Evolutionary conservation across 768 basidiomycete species (phyloP), one percentile per base, ranked within the genome.

Genomic region (Mycena pura): DNA sequence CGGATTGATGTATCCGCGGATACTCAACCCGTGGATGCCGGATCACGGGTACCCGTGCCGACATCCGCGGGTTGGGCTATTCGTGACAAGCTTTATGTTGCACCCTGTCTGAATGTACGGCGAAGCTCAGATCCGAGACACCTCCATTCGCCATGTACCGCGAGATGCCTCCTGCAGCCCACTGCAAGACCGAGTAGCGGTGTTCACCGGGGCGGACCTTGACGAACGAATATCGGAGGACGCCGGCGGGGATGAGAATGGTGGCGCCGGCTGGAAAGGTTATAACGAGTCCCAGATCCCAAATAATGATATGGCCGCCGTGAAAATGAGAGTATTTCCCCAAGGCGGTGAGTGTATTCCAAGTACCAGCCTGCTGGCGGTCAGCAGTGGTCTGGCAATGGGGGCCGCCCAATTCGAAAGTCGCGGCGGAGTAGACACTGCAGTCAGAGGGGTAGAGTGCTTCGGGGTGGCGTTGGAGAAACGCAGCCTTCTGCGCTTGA

Each of bases 351-450:
- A 51, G 13, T 3, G 40, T 17, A 13, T 17, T 51, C 50, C 50
- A 51, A 10, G 38, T 25, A 5, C 14, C 36, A n/a, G 50, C 9
- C 50, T 36, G 5, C 21, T 17, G n/a, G 17, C 19, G 47, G 22
- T 32, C 31, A 17, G 21, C 9, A n/a, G 22, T 22, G 36, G 21
- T 13, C 9, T 27, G 40, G 14, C 15, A n/a, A 21, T 56, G 54
- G 9, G 43, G 44, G 2, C 44, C 54, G 4, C 54, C 54, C 21
- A 56, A 19, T 22, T 56, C 44, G 24, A 45, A 36, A 6, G 44
- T 47, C 17, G 34, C 44, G 10, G 55, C 45, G 19, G 55, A 57
- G 34, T 46, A 57, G 7, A 57, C 36, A 24, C 44, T 47, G 9
- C 34, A 27, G 31, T 46, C 34, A 13, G 8, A 24, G 11, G 55